Conservation (phyloP, 495 filamentous ascomycete genomes). For the Hypoxylon trugodes region DNA sequence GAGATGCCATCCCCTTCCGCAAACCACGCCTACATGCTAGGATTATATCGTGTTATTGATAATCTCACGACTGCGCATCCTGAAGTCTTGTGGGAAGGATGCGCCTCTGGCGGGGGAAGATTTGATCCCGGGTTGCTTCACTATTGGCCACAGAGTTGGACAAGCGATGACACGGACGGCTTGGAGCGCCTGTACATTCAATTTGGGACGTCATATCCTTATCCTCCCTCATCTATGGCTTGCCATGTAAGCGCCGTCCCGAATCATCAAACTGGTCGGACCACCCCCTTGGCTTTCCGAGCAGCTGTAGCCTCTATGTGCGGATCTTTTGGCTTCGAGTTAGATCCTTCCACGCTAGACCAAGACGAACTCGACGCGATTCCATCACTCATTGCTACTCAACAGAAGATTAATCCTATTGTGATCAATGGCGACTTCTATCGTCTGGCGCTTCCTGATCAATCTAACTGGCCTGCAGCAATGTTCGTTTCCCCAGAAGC, state of each 20-base stretch:
- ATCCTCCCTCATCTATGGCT: constrained; percentile 65
- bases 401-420: constrained; percentile 61
- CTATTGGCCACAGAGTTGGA: constrained; percentile 67
- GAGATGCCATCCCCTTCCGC: constrained; percentile 58
- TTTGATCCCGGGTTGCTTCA: constrained; percentile 64
- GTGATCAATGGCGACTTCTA: constrained; percentile 61
- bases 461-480: constrained; percentile 64
- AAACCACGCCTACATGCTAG: constrained; percentile 62
- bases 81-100: constrained; percentile 65
- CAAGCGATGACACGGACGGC: constrained; percentile 64
- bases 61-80: constrained; percentile 61
- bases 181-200: constrained; percentile 63
- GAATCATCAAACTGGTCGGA: constrained; percentile 60
- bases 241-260: constrained; percentile 64
- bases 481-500: constrained; percentile 59
- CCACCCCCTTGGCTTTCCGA: constrained; percentile 58
- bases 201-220: constrained; percentile 61
- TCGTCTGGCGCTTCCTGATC: constrained; percentile 59
- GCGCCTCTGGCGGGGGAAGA: constrained; percentile 63
- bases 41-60: constrained; percentile 63
- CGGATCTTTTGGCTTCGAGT: constrained; percentile 64
- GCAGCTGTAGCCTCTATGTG: constrained; percentile 67
- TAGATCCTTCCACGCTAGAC: constrained; percentile 55
- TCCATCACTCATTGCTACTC: constrained; percentile 54
- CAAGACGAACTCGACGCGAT: constrained; percentile 56